Evolutionary conservation across 768 basidiomycete species (phyloP).

Genomic region (Podaxis mareebaensis): DNA sequence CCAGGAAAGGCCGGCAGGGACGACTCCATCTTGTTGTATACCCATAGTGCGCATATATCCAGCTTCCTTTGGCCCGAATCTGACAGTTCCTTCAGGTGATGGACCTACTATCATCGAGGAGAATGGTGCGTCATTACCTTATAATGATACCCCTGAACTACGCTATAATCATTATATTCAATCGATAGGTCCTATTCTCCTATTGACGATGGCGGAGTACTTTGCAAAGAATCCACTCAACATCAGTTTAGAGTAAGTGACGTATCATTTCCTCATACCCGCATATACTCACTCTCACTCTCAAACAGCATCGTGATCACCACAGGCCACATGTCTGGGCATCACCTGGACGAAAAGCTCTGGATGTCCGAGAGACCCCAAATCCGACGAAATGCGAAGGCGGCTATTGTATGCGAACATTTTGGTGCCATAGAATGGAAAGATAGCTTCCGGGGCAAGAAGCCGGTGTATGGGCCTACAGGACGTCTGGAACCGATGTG

Average conservation of each 20-base stretch:
- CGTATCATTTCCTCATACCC: background rate
- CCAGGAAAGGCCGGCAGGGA: constrained; percentile 21
- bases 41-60: constrained; percentile 25
- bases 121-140: constrained; percentile 22
- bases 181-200: constrained; percentile 27
- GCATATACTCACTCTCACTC: background rate
- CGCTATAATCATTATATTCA: background rate
- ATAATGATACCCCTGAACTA: background rate
- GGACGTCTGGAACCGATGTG: constrained; percentile 32
- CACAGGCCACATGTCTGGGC: constrained; percentile 31
- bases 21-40: constrained; percentile 29
- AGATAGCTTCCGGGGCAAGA: constrained; percentile 23
- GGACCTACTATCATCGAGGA: constrained; percentile 33
- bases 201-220: constrained; percentile 31
- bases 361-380: constrained; percentile 30
- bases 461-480: constrained; percentile 26
- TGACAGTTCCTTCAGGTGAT: constrained; percentile 22
- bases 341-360: constrained; percentile 27
- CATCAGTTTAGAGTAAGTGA: constrained; percentile 29
- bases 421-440: constrained; percentile 33
- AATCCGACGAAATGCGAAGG: constrained; percentile 27
- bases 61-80: background rate
- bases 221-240: constrained; percentile 25
- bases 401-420: constrained; percentile 31
- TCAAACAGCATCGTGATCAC: constrained; percentile 28